Base-by-base conservation (phyloP, 2,329 filamentous ascomycete species). In the Epichloe festucae region DNA sequence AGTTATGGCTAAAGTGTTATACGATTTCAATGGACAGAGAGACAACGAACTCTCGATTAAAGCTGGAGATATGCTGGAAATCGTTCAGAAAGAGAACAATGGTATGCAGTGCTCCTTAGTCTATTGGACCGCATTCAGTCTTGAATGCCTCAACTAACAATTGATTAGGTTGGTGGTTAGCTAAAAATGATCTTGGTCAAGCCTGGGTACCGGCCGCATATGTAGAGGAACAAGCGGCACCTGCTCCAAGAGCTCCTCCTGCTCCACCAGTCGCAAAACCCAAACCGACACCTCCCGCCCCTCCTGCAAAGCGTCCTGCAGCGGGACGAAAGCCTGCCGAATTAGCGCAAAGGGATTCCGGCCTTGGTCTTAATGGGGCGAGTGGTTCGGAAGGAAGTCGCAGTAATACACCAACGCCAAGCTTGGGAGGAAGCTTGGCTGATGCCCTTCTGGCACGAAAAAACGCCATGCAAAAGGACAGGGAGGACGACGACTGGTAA, bases 201-300 rank as follows among this genome's bases (percentile, higher is more conserved):
- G 93, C 89, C 49, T 98, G 93, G 93, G 82, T 93, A 3, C 93
- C 93, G 0, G 87, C 90, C 19, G 89, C 91, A 19, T 98, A 98
- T 62, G 84, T 98, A 8, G 86, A 97, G 69, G 90, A 96, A 69
- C 78, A 86, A 64, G 77, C 80, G 4, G 76, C 80, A 3, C 78
- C 81, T 23, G 77, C 82, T 3, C 70, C 75, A 7, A 77, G 78
- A 21, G 77, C 81, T 6, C 83, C 87, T 14, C 83, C 84, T 10
- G 81, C 85, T 1, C 80, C 84, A 1, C 77, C 82, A 3, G 66
- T 66, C 4, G 67, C 68, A 42, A 71, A 71, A 52, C 67, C 74
- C 3, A 90, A 89, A 67, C 81, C 85, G 0, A 78, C 81, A 10
- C 85, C 88, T 2, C 87, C 88, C 3, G 82, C 82, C 23, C 88